Evolutionary conservation across 768 basidiomycete genomes (phyloP), one percentile per base, ranked within the genome.

Genomic region (Suillus bovinus): DNA sequence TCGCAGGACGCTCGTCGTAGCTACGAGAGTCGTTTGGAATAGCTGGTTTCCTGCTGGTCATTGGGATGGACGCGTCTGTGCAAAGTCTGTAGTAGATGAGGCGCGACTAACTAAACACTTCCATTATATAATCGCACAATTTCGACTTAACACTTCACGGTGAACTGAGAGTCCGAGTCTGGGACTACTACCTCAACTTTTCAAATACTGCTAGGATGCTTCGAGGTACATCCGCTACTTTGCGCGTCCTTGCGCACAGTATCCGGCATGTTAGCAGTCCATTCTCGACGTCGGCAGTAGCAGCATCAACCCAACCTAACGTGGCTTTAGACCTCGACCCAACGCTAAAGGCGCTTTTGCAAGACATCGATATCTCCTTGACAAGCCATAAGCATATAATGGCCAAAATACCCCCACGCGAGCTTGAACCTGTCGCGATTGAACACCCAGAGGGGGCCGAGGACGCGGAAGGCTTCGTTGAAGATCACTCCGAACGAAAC

Each of bases 321-420:
- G 80, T 84, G 5, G 78, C 85, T 36, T 68, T 91, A 10, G 74
- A 86, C 49, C 77, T 93, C 41, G 91, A 93, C 70, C 83, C 91
- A 10, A 83, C 83, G 38, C 76, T 90, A 62, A 80, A 81, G 67
- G 79, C 81, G 8, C 75, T 93, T 42, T 76, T 93, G 50, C 77
- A 81, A 61, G 89, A 90, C 74, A 81, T 86, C 3, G 90, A 90
- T 65, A 83, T 89, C 64, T 86, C 90, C 10, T 74, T 91, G 20
- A 70, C 69, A 46, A 65, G 68, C 22, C 69, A 72, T 57, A 79
- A 79, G 61, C 78, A 78, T 33, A 61, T 41, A 49, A 61, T 71
- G 72, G 53, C 78, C 71, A 65, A 66, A 60, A 36, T 64, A 63
- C 67, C 70, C 41, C 78, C 75, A 34, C 80, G 81, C 66, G 87